Conservation (phyloP, 768 basidiomycete genomes). For the Xanthoconium stramineum region DNA sequence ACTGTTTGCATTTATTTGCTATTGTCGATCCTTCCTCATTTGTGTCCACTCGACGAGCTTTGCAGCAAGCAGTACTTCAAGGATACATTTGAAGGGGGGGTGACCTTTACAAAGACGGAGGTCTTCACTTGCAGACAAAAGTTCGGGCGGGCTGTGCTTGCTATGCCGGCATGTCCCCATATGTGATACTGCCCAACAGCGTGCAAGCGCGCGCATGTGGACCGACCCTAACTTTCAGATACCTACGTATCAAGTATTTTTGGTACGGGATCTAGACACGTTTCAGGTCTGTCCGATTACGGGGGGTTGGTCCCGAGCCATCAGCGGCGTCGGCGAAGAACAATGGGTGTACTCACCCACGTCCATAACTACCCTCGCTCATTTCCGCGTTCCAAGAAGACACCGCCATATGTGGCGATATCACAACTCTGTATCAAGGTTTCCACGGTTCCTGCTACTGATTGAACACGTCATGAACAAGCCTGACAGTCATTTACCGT, state of each 20-base stretch:
- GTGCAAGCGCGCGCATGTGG: not conserved
- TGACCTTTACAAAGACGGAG: not conserved
- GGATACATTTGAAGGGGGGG: no score
- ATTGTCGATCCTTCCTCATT: slow-evolving; percentile 15
- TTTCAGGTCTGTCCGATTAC: slow-evolving; percentile 15
- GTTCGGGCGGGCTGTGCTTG: not conserved
- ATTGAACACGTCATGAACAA: slow-evolving; percentile 5
- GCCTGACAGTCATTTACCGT: slow-evolving; percentile 4
- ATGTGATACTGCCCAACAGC: not conserved
- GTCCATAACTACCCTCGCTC: not conserved
- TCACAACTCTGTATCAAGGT: not conserved
- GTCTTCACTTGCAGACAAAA: not conserved
- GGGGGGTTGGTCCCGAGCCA: not conserved
- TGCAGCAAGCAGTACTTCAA: not conserved
- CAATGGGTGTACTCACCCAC: not conserved
- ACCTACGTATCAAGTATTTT: not conserved
- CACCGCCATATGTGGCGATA: slow-evolving; percentile 7
- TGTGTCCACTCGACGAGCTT: not conserved
- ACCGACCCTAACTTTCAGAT: not conserved
- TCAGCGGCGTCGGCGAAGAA: slow-evolving; percentile 1
- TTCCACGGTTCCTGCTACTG: not conserved
- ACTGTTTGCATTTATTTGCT: slow-evolving; percentile 21
- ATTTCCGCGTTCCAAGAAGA: slow-evolving; percentile 2
- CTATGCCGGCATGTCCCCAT: not conserved
- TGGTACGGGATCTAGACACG: not conserved